Conservation (phyloP, 2,329 filamentous ascomycete genomes). For the Ciborinia camelliae region DNA sequence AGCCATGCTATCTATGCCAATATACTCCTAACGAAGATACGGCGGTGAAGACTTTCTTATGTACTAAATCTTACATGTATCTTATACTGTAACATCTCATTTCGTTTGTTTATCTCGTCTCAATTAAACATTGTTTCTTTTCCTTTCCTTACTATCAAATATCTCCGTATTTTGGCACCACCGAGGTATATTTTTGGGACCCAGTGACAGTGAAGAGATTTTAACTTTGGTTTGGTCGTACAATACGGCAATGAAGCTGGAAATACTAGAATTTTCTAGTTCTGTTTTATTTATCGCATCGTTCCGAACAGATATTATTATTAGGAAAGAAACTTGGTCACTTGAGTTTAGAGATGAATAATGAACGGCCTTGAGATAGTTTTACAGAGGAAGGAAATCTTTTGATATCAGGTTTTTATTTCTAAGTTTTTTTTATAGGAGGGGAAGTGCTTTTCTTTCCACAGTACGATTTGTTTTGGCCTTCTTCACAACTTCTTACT, state of each 20-base stretch:
- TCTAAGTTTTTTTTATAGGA: background rate
- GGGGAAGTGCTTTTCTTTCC: background rate
- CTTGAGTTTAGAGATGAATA: background rate
- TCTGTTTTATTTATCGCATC: background rate
- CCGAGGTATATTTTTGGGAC: background rate
- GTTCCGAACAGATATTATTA: background rate
- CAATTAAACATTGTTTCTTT: background rate
- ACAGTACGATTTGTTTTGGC: background rate
- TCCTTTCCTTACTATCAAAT: background rate
- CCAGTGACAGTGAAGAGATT: background rate
- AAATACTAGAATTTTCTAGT: conserved; percentile 6
- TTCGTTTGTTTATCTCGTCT: background rate
- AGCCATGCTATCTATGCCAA: too few species aligned
- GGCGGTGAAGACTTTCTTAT: too few species aligned
- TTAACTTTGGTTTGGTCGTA: conserved; percentile 1
- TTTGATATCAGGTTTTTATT: background rate
- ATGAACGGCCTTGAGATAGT: background rate
- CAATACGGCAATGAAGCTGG: background rate
- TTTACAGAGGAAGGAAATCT: background rate
- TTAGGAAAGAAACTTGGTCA: background rate
- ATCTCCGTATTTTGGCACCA: background rate
- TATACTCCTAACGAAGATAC: too few species aligned
- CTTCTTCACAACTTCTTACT: background rate
- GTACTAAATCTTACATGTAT: background rate
- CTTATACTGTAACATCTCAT: background rate